phyloP scores from a whole-genome alignment of 2,329 filamentous ascomycete genomes.

The Colletotrichum plurivorum region DNA sequence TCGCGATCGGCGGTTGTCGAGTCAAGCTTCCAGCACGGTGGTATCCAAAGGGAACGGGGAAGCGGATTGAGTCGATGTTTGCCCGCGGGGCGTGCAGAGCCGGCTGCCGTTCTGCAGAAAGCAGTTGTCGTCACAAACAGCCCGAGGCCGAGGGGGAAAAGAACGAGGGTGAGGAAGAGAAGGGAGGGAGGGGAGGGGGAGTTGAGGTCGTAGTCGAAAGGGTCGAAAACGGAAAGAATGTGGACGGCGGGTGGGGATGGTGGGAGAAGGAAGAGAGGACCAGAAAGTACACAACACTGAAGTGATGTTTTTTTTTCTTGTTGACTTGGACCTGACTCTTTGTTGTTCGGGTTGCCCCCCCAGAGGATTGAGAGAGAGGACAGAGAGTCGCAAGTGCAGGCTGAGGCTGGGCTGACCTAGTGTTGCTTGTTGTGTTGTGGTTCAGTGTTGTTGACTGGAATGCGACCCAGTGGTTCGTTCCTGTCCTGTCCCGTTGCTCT shows the following conservation, averaged over 20 bases:
- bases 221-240: conserved; percentile 16
- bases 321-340: conserved; percentile 27
- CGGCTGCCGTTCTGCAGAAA: conserved; percentile 37
- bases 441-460: conserved; percentile 37
- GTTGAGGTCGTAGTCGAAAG: conserved; percentile 24
- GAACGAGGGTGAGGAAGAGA: background rate
- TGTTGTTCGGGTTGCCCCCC: conserved; percentile 35
- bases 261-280: background rate
- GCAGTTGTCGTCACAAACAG: conserved; percentile 26
- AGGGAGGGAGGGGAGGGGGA: background rate
- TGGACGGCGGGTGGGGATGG: background rate
- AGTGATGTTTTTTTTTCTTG: conserved; percentile 36
- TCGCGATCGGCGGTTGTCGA: conserved; percentile 22
- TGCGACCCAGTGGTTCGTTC: conserved; percentile 34
- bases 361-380: background rate
- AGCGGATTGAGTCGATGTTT: conserved; percentile 9
- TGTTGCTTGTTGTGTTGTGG: no score
- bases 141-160: conserved; percentile 14
- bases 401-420: background rate
- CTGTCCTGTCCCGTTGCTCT: conserved; percentile 12
- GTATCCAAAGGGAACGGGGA: background rate
- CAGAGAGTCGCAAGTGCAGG: conserved; percentile 2
- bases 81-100: conserved; percentile 34
- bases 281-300: background rate
- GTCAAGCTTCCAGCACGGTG: conserved; percentile 8